Conservation (phyloP, 2,329 filamentous ascomycete species). For the Huntiella abstrusa region DNA sequence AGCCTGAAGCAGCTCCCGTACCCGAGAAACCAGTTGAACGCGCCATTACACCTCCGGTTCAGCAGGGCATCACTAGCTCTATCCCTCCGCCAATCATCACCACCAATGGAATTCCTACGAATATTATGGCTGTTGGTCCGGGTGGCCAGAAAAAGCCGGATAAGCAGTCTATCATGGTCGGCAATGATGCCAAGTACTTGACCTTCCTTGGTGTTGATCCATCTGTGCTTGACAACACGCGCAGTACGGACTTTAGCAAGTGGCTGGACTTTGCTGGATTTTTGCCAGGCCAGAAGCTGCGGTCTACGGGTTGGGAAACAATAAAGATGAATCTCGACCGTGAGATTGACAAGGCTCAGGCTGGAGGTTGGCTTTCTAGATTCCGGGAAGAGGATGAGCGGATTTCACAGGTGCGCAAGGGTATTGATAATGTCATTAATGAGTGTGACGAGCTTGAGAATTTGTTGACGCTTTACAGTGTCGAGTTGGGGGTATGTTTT, state of each 20-base stretch:
- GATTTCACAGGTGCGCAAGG: conserved; percentile 65
- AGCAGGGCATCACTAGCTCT: conserved; percentile 5
- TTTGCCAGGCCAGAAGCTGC: conserved; percentile 57
- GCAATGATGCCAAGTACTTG: conserved; percentile 64
- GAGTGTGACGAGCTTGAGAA: conserved; percentile 96
- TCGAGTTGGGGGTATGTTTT: conserved; percentile 65
- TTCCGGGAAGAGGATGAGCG: conserved; percentile 75
- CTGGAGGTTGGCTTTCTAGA: conserved; percentile 77
- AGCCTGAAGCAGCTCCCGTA: conserved; percentile 15
- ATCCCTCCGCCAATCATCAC: conserved; percentile 11
- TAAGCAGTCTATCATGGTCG: conserved; percentile 39
- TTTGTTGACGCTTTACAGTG: conserved; percentile 78
- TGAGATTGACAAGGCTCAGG: conserved; percentile 78
- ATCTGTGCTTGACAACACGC: conserved; percentile 47
- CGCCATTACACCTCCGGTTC: conserved; percentile 14
- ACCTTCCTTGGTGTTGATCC: conserved; percentile 61
- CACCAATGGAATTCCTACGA: conserved; percentile 1
- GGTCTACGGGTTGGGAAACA: conserved; percentile 56
- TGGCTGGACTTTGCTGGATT: conserved; percentile 78
- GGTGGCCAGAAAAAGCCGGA: conserved; percentile 17
- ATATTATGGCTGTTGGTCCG: conserved; percentile 10
- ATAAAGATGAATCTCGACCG: conserved; percentile 69
- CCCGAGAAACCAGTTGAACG: conserved; percentile 16
- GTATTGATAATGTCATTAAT: conserved; percentile 75
- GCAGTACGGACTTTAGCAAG: conserved; percentile 62